These are phyloP conservation scores for Drechslerella stenobrocha DNA, from an alignment of 2,329 filamentous ascomycete genomes.

Conservation along the genomic window DNA sequence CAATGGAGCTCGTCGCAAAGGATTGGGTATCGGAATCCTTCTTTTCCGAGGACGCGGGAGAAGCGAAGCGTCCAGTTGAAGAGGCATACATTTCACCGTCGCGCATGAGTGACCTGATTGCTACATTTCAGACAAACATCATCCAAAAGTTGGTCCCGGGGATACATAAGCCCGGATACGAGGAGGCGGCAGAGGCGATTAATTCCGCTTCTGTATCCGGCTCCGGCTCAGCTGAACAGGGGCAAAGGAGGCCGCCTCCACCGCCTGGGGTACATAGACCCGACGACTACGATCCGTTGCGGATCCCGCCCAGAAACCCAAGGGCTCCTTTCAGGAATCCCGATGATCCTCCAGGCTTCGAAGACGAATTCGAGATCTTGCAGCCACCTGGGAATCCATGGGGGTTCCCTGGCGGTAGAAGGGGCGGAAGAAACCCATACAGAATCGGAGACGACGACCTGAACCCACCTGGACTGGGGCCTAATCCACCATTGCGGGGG, in stretches of 20 bases:
- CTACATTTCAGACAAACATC: constrained; percentile 73
- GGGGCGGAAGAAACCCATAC: constrained; percentile 63
- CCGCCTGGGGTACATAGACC: constrained; percentile 53
- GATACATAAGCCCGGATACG: constrained; percentile 76
- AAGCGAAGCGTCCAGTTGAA: constrained; percentile 55
- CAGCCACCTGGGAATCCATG: constrained; percentile 63
- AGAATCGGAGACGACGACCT: constrained; percentile 83
- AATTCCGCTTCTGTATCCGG: constrained; percentile 15
- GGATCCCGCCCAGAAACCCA: constrained; percentile 61
- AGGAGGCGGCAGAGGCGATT: constrained; percentile 59
- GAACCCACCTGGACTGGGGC: constrained; percentile 82
- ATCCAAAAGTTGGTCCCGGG: constrained; percentile 81
- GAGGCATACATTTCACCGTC: constrained; percentile 73
- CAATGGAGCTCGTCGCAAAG: constrained; percentile 72
- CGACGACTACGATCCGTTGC: constrained; percentile 58
- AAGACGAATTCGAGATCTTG: constrained; percentile 86
- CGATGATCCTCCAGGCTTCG: constrained; percentile 84
- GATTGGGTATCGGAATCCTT: constrained; percentile 73
- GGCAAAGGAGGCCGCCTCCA: constrained; percentile 9
- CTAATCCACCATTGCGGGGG: constrained; percentile 76
- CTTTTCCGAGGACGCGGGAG: constrained; percentile 59
- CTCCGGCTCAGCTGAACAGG: constrained; percentile 11
- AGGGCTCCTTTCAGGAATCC: constrained; percentile 60
- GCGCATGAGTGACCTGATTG: constrained; percentile 70
- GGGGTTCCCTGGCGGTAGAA: constrained; percentile 55